Base-by-base conservation (phyloP, 805 yeast genomes). In the Saturnispora zaruensis region DNA sequence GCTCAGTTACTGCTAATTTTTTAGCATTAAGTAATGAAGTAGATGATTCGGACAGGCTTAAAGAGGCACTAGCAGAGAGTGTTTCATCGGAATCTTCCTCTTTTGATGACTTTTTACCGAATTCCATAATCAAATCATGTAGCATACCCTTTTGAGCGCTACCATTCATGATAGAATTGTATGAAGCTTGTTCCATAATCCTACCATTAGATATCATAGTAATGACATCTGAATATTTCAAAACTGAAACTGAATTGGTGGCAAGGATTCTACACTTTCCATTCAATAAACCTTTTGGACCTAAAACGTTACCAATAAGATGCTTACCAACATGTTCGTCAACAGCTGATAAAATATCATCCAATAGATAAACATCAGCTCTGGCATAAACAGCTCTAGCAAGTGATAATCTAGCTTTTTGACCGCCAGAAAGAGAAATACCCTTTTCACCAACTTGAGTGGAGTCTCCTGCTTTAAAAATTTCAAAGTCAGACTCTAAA, bases 401-500 rank as follows among this genome's bases (percentile, higher is more conserved):
- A 48, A 93, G 75, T 1, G 96, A 82, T 34, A 93, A 75, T 65
- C 99, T 81, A 0, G 99, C 98, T 74, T 93, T 93, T 67, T 93
- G 99, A 42, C 99, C 99, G 46, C 99, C 99, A 40, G 96, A 87
- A 45, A 93, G 73, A 13, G 97, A 87, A 46, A 93, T 90, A 55
- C 99, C 99, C 65, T 91, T 88, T 69, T 93, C 99, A 55, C 99
- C 99, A 51, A 93, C 98, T 58, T 86, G 79, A 5, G 99, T 93
- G 46, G 74, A 74, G 64, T 93, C 98, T 49, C 96, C 96, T 61
- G 87, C 86, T 1, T 96, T 88, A 52, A 93, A 74, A 28, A 82
- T 79, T 28, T 76, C 78, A 53, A 93, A 71, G 69, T 93, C 99
- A 25, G 81, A 80, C 11, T 74, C 67, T 57, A 93, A 75, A 13